A percentile compares a stretch with the other conserved stretches of the same genome.
These are phyloP conservation scores for Boletus patriciae DNA, from an alignment of 768 basidiomycete species.

Conservation along the genomic window DNA sequence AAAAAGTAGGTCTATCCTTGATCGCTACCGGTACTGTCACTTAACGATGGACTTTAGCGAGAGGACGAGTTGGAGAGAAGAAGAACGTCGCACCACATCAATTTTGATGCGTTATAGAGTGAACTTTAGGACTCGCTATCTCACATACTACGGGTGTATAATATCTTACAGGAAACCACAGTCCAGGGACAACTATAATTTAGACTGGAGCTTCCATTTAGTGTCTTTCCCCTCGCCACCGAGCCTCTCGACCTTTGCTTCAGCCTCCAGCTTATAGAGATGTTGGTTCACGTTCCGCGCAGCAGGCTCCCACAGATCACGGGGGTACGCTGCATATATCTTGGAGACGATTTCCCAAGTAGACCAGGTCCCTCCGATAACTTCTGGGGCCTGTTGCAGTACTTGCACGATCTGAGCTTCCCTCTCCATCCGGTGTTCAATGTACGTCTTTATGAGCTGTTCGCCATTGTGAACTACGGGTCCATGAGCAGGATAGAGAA, in stretches of 20 bases:
- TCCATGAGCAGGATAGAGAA: slow-evolving; percentile 89
- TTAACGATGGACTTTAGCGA: slow-evolving; percentile 47
- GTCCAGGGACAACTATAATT: not conserved
- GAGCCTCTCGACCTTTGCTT: slow-evolving; percentile 53
- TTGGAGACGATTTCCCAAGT: slow-evolving; percentile 63
- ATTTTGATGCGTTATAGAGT: slow-evolving; percentile 85
- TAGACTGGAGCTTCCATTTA: slow-evolving; percentile 43
- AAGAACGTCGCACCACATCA: slow-evolving; percentile 90
- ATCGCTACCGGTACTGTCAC: not conserved
- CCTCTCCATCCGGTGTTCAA: slow-evolving; percentile 75
- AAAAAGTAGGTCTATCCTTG: slow-evolving; percentile 64
- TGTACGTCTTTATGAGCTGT: slow-evolving; percentile 65
- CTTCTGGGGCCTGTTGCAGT: slow-evolving; percentile 38
- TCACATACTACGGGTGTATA: slow-evolving; percentile 18
- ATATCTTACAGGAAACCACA: not conserved
- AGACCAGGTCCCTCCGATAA: slow-evolving; percentile 42
- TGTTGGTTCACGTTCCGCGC: slow-evolving; percentile 69
- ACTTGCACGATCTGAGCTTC: slow-evolving; percentile 73
- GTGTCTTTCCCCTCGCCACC: slow-evolving; percentile 54
- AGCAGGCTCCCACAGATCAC: slow-evolving; percentile 69
- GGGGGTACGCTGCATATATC: slow-evolving; percentile 74
- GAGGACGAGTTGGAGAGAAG: slow-evolving; percentile 93
- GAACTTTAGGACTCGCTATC: slow-evolving; percentile 3
- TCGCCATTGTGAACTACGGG: slow-evolving; percentile 67
- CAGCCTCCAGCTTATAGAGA: slow-evolving; percentile 66